These are phyloP conservation scores for Candida montana DNA, from an alignment of 805 yeast genomes.

Conservation along the genomic window DNA sequence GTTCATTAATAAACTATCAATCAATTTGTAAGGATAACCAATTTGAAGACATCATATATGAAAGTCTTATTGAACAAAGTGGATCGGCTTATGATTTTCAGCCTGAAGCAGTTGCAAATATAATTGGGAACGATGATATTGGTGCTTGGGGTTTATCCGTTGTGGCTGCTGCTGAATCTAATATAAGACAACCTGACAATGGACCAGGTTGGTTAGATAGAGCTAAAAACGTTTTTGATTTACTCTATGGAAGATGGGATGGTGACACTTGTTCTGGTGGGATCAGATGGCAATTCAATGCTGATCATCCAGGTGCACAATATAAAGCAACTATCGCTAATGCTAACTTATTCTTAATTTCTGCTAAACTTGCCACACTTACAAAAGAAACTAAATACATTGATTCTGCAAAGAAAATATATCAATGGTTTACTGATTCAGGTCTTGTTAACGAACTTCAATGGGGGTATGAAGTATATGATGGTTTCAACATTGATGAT, in stretches of 20 bases:
- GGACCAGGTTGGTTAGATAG: constrained; percentile 50
- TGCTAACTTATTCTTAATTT: constrained; percentile 57
- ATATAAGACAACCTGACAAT: constrained; percentile 41
- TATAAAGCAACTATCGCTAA: constrained; percentile 64
- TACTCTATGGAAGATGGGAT: constrained; percentile 60
- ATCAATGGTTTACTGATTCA: constrained; percentile 52
- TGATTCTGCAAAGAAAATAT: constrained; percentile 47
- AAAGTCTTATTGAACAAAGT: constrained; percentile 41
- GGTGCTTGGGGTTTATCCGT: constrained; percentile 65
- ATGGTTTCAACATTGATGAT: constrained; percentile 61
- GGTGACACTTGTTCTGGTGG: constrained; percentile 52
- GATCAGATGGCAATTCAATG: constrained; percentile 64
- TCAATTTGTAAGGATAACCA: constrained; percentile 64
- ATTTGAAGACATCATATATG: constrained; percentile 48
- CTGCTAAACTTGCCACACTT: constrained; percentile 57
- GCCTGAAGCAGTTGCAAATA: constrained; percentile 29
- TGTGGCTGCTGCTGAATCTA: constrained; percentile 57
- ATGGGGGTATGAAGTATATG: constrained; percentile 46
- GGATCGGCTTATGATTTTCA: constrained; percentile 48
- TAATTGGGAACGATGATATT: constrained; percentile 45
- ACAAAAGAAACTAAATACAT: constrained; percentile 48
- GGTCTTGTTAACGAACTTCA: constrained; percentile 36
- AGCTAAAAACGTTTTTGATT: constrained; percentile 53
- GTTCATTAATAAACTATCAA: constrained; percentile 65
- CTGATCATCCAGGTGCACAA: constrained; percentile 54